A percentile compares a stretch with the other conserved stretches of the same genome.
phyloP scores from a whole-genome alignment of 139 green algal genomes.

The Pleodorina starrii region DNA sequence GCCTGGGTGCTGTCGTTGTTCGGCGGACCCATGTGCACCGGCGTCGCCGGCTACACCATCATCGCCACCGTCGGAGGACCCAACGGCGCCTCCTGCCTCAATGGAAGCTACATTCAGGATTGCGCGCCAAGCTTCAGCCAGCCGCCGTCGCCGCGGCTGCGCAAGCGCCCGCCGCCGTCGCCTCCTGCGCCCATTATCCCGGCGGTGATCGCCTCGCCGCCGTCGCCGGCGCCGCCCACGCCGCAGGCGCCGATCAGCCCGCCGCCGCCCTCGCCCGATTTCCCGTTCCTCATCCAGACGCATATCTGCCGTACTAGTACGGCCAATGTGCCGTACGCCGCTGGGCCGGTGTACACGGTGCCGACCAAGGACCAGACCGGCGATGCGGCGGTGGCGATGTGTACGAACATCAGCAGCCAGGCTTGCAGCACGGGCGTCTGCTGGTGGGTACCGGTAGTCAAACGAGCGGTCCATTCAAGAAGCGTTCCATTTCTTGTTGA shows the following conservation, averaged over 20 bases:
- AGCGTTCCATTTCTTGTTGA: no score
- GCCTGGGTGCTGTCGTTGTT: neutral
- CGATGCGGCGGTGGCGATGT: neutral
- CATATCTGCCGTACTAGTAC: neutral
- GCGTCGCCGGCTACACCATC: neutral
- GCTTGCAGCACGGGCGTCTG: neutral
- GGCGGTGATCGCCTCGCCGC: neutral
- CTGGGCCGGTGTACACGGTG: neutral
- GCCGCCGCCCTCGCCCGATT: neutral
- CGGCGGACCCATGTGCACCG: neutral
- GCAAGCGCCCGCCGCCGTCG: neutral
- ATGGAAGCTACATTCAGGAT: neutral
- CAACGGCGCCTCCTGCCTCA: neutral
- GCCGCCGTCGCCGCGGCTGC: neutral
- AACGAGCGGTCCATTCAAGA: no score
- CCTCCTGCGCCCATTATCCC: no score
- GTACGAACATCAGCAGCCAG: conserved; percentile 4
- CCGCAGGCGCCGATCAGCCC: neutral
- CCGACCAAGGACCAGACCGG: neutral
- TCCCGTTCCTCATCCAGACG: neutral
- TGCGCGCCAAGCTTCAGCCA: neutral
- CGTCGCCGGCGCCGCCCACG: neutral
- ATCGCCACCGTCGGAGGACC: neutral
- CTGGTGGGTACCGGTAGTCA: conserved; percentile 5
- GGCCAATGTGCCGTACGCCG: conserved; percentile 7